Percentiles rank a stretch among this genome's conserved stretches.
These are phyloP conservation scores for Fusarium brevicatenulatum DNA, from an alignment of 2,329 filamentous ascomycete genomes.

Conservation along the genomic window DNA sequence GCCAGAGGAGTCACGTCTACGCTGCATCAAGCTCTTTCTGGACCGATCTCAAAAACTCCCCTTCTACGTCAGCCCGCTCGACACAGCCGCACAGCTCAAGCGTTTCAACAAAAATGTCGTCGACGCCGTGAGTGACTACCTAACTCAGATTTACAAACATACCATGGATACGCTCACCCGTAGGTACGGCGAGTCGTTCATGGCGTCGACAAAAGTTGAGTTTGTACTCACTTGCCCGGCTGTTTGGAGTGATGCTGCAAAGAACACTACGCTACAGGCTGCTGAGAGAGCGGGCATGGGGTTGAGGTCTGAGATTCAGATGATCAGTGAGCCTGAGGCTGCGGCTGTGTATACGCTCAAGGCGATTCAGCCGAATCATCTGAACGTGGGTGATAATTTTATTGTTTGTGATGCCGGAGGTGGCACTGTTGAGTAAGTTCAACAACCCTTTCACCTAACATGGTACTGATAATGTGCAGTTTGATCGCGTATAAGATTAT, in stretches of 20 bases:
- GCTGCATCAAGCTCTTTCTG: conserved; percentile 86
- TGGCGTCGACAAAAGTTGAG: conserved; percentile 78
- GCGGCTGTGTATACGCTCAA: conserved; percentile 83
- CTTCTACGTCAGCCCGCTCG: conserved; percentile 80
- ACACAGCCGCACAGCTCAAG: conserved; percentile 80
- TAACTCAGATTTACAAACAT: conserved; percentile 79
- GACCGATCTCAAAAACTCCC: conserved; percentile 83
- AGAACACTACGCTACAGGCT: conserved; percentile 81
- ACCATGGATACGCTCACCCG: conserved; percentile 81
- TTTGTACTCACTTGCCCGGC: conserved; percentile 85
- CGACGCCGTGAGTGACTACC: conserved; percentile 82
- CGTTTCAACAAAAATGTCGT: conserved; percentile 80
- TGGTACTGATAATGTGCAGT: conserved; percentile 49
- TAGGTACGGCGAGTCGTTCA: conserved; percentile 81
- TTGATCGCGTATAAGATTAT: conserved; percentile 85
- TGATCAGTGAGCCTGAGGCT: conserved; percentile 84
- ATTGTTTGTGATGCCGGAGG: conserved; percentile 71
- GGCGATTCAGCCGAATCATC: conserved; percentile 79
- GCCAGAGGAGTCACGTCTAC: conserved; percentile 77
- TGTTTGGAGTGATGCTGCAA: conserved; percentile 87
- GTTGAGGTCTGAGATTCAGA: conserved; percentile 73
- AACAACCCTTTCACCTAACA: rapidly evolving
- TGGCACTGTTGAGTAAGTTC: conserved; percentile 72
- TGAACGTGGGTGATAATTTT: conserved; percentile 74
- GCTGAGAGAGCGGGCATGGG: conserved; percentile 85